These are phyloP conservation scores for Trichosporon sp. DNA, from an alignment of 1,284 basidiomycete genomes.

Conservation along the genomic window DNA sequence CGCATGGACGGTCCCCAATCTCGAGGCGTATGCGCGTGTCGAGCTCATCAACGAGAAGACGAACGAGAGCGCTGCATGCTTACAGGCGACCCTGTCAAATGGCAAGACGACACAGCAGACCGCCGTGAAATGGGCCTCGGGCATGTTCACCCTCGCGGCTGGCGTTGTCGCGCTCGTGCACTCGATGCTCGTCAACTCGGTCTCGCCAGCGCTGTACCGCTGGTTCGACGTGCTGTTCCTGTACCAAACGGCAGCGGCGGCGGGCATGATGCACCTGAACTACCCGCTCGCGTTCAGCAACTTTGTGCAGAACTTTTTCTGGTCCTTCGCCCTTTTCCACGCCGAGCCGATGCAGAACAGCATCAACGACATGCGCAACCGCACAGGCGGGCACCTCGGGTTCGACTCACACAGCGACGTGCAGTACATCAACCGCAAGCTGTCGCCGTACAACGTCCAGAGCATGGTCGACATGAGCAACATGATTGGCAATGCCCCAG, in stretches of 20 bases:
- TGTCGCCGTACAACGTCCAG: constrained; percentile 71
- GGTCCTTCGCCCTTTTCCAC: constrained; percentile 81
- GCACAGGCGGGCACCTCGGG: constrained; percentile 75
- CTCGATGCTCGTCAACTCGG: constrained; percentile 59
- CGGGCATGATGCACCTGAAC: constrained; percentile 78
- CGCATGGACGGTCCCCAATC: constrained; percentile 83
- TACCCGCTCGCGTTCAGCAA: constrained; percentile 80
- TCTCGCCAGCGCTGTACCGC: constrained; percentile 60
- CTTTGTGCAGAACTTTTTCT: constrained; percentile 82
- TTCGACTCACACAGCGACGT: constrained; percentile 63
- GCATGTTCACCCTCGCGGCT: constrained; percentile 68
- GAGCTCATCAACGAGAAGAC: constrained; percentile 70
- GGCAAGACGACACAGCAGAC: constrained; percentile 78
- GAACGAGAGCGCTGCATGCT: constrained; percentile 75
- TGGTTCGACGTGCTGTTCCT: constrained; percentile 79
- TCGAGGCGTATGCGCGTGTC: constrained; percentile 86
- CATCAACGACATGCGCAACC: constrained; percentile 76
- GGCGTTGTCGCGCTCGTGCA: constrained; percentile 70
- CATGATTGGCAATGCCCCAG: constrained; percentile 32
- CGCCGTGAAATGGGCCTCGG: constrained; percentile 76
- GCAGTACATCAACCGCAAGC: constrained; percentile 73
- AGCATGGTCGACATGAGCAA: constrained; percentile 17
- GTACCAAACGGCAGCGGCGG: constrained; percentile 77
- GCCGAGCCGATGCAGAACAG: constrained; percentile 69
- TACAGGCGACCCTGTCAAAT: constrained; percentile 89